Conservation (phyloP, 2,329 filamentous ascomycete species). For the Alternaria hordeiaustralica region DNA sequence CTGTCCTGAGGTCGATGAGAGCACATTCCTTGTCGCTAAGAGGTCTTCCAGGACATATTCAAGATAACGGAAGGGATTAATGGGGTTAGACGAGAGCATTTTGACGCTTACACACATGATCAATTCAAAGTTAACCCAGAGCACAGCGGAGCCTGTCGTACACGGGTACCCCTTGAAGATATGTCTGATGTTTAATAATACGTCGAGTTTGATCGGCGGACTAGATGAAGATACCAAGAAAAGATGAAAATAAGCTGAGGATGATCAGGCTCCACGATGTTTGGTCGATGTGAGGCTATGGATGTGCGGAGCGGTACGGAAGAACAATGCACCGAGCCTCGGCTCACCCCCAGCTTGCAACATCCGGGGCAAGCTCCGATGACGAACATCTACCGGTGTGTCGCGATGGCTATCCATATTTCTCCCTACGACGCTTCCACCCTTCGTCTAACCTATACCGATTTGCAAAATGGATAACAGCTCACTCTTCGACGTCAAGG, state of each 20-base stretch:
- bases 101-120: background rate
- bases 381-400: constrained; percentile 5
- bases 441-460: background rate
- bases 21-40: too few species aligned
- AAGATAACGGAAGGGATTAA: too few species aligned
- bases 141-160: background rate
- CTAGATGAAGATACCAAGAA: background rate
- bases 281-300: background rate
- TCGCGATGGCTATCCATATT: constrained; percentile 7
- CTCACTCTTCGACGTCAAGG: constrained; percentile 48
- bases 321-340: constrained; percentile 27
- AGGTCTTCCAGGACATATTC: background rate
- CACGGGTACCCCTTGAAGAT: background rate
- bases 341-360: constrained; percentile 32
- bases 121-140: background rate
- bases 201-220: background rate
- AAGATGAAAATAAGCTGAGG: background rate
- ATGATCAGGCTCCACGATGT: background rate
- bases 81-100: background rate
- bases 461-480: constrained; percentile 41
- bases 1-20: too few species aligned
- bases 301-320: background rate
- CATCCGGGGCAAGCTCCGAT: constrained; percentile 13
- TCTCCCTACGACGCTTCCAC: background rate
- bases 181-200: background rate